These are phyloP conservation scores for Nicotiana attenuata DNA, from an alignment of 257 asterid genomes.

Conservation along the genomic window DNA sequence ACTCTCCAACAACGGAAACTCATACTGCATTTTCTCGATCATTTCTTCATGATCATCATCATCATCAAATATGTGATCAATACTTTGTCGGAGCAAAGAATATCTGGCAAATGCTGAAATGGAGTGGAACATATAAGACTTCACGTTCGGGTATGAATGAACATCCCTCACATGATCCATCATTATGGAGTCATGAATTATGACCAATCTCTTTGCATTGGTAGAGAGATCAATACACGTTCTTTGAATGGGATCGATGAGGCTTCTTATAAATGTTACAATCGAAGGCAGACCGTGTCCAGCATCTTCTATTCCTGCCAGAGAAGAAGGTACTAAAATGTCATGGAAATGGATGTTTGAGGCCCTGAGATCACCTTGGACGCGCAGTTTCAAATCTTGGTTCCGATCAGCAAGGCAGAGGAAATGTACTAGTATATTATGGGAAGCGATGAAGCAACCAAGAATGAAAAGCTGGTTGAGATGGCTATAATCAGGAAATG, in stretches of 20 bases:
- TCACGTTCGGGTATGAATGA: background rate
- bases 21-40: background rate
- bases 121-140: background rate
- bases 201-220: background rate
- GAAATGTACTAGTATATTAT: background rate
- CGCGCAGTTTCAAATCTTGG: background rate
- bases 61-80: background rate
- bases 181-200: background rate
- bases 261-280: background rate
- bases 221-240: background rate
- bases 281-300: background rate
- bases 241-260: background rate
- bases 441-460: background rate
- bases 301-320: background rate
- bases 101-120: background rate
- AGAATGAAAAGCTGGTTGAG: background rate
- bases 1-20: background rate
- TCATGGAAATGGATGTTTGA: background rate
- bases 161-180: background rate
- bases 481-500: conserved; percentile 1
- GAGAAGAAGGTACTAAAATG: background rate
- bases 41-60: background rate
- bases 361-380: background rate
- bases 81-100: background rate
- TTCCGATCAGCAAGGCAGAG: background rate